Evolutionary conservation across 441 rosid species (phyloP), one percentile per base, ranked within the genome.

Genomic region (Adansonia gregorii): DNA sequence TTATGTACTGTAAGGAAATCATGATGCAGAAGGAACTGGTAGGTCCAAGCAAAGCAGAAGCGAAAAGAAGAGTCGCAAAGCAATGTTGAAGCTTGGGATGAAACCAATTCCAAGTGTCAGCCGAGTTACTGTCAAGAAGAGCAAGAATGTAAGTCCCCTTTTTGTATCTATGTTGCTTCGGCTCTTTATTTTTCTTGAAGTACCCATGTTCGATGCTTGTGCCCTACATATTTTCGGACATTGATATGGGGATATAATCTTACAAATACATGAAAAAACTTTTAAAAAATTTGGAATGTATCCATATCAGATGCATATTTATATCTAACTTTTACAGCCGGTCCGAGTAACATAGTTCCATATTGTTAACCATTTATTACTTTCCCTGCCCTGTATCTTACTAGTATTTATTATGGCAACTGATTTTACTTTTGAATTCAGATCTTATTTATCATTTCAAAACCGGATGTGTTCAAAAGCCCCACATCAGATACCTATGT

Each of bases 71-170:
- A 92, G 94, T 74, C 92, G 95, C 27, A 94, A 91, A 76, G 97
- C 98, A 0, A 94, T 94, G 98, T 74, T 92, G 73, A 94, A 94
- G 84, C 95, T 94, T 46, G 98, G 98, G 51, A 92, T 92, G 97
- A 92, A 92, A 82, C 87, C 97, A 43, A 86, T 94, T 66, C 80
- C 86, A 15, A 97, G 97, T 77, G 95, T 94, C 68, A 92, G 97
- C 82, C 89, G 98, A 55, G 97, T 94, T 74, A 92, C 97, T 0
- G 88, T 91, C 73, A 92, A 92, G 77, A 94, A 89, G 83, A 92
- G 94, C 93, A 94, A 92, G 87, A 91, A 91, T 81, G 97, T 89
- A 27, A 0, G 87, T 77, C 39, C 27, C 73, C 74, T 77, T 76
- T 31, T 31, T 31, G 39, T 31, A 31, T 31, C 39, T 31, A 31